Conservation (phyloP, 352 stramenopile genomes). For the Globisporangium rhizosaccharum region DNA sequence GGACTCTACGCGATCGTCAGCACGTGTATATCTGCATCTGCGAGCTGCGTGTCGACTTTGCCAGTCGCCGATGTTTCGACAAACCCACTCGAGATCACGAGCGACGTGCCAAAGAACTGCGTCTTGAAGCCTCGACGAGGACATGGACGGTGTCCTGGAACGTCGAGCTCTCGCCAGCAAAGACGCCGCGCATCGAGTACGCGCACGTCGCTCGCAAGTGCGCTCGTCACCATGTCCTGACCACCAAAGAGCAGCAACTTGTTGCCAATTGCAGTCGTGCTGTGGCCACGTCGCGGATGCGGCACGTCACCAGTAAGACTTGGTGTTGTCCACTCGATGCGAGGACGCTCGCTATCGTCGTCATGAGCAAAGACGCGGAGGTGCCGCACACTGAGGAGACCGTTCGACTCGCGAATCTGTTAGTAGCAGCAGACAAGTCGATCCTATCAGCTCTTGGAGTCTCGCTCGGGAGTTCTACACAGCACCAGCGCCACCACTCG, state of each 20-base stretch:
- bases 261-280: constrained; percentile 45
- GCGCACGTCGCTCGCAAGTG: constrained; percentile 45
- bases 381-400: constrained; percentile 41
- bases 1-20: constrained; percentile 13
- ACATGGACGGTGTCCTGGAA: constrained; percentile 36
- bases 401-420: constrained; percentile 65
- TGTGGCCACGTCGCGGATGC: constrained; percentile 48
- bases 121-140: constrained; percentile 72
- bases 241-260: constrained; percentile 63
- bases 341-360: constrained; percentile 5
- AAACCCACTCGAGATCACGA: constrained; percentile 74
- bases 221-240: constrained; percentile 38
- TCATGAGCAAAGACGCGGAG: constrained; percentile 14
- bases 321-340: constrained; percentile 34
- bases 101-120: constrained; percentile 69
- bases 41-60: constrained; percentile 48
- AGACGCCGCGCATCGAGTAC: constrained; percentile 31
- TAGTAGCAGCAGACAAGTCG: neutral
- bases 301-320: constrained; percentile 32
- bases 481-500: neutral
- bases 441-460: neutral
- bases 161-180: constrained; percentile 27
- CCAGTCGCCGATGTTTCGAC: constrained; percentile 28
- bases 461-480: neutral
- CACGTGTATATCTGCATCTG: constrained; percentile 58